Evolutionary conservation across 1,139 yeast species (phyloP), one percentile per base, ranked within the genome.

Genomic region (Zygosaccharomyces sapae): DNA sequence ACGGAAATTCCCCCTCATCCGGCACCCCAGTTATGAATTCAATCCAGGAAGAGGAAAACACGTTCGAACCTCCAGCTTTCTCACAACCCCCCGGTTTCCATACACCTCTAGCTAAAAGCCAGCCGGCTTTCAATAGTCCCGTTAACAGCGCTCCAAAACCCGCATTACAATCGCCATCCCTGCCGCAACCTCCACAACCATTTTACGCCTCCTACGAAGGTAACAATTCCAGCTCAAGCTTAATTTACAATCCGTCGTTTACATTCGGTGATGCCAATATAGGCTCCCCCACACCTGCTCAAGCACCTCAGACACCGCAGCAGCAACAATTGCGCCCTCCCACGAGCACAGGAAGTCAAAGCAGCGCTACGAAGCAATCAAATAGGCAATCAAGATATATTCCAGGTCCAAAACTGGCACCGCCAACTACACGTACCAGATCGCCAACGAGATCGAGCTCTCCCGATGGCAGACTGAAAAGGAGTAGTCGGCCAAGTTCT

Each of bases 371-470:
- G 6, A 52, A 57, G 40, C 34, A 31, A 24, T 18, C 34, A 9
- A 38, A 38, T 38, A 55, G 62, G 38, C 59, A 56, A 12, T 58
- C 65, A 6, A 69, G 69, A 52, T 70, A 70, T 44, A 56, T 66
- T 5, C 73, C 74, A 3, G 65, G 62, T 3, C 64, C 68, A 1
- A 63, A 67, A 33, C 45, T 63, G 4, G 69, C 69, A 4, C 57
- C 62, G 22, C 70, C 76, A 0, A 73, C 74, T 2, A 58, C 66
- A 3, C 59, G 76, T 25, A 55, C 62, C 33, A 59, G 63, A 16
- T 71, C 77, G 0, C 76, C 77, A 1, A 59, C 60, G 3, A 59
- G 76, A 33, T 66, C 74, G 1, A 50, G 68, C 0, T 73, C 80
- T 0, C 79, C 80, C 1, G 65, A 69, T 29, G 27, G 37, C 3